Evolutionary conservation across 202 grass and related monocot species (phyloP), one percentile per base, ranked within the genome.

Genomic region (Brachypodium distachyon): DNA sequence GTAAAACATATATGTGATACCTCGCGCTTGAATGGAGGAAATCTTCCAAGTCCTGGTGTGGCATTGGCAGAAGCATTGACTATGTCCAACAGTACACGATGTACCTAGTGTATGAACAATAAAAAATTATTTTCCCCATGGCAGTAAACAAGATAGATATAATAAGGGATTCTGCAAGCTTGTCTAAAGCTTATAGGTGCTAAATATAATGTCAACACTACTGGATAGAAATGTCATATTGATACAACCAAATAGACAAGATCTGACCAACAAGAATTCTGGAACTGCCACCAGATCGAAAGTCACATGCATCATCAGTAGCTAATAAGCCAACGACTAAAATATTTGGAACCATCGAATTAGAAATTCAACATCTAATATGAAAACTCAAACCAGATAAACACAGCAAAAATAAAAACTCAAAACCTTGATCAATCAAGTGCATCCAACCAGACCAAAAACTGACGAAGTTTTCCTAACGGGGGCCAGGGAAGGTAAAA

Each of bases 21-120:
- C 94, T 97, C 91, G 25, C 87, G 88, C 81, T 92, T 97, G 79
- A 94, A 97, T 84, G 91, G 89, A 70, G 89, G 94, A 74, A 94
- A 97, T 84, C 91, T 94, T 81, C 89, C 91, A 63, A 97, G 94
- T 73, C 91, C 94, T 9, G 94, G 86, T 68, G 94, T 94, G 67
- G 88, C 87, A 88, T 97, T 97, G 77, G 94, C 94, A 7, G 89
- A 74, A 50, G 91, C 91, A 86, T 88, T 91, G 56, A 97, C 87
- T 84, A 97, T 94, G 79, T 94, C 94, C 73, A 92, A 60, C 67
- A 97, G 50, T 80, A 97, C 94, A 69, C 70, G 91, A 76, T 97
- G 91, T 43, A 97, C 94, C 94, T 97, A 84, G 74, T 68, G 16
- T 16, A 67, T 86, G 78, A 76, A 41, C n/a, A 68, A 86, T 49